Conservation (phyloP, 2,329 filamentous ascomycete species). For the Aspergillus nomiae region DNA sequence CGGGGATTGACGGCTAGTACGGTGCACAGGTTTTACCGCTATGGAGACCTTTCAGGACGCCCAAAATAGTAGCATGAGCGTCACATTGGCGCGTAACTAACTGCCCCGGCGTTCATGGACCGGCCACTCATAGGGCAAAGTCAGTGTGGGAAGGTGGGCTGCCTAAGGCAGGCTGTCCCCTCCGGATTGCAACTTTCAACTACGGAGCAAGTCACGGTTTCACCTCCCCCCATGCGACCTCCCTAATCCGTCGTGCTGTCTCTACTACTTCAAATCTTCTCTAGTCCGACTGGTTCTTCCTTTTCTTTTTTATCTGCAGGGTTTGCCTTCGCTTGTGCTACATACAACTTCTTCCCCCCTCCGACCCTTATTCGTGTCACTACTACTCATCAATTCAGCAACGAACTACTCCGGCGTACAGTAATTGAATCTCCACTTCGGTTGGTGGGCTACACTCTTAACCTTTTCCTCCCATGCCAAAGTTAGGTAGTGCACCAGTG, state of each 20-base stretch:
- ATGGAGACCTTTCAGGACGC: not conserved
- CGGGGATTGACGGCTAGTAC: not conserved
- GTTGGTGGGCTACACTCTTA: not conserved
- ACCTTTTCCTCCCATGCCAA: not conserved
- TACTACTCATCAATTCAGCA: not conserved
- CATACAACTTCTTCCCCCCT: not conserved
- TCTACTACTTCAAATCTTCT: not conserved
- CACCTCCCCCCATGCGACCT: conserved; percentile 4
- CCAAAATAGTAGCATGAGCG: conserved; percentile 2
- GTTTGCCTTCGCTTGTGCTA: not conserved
- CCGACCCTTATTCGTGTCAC: not conserved
- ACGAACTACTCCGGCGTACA: not conserved
- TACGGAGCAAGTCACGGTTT: conserved; percentile 2
- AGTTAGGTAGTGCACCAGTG: not conserved
- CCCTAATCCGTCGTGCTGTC: conserved; percentile 10
- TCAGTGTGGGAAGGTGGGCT: not conserved
- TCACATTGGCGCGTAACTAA: not conserved
- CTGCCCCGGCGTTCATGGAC: not conserved
- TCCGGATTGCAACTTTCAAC: not conserved
- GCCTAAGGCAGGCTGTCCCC: not conserved
- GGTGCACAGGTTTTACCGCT: not conserved
- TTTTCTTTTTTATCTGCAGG: conserved; percentile 1
- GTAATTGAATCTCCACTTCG: conserved; percentile 4
- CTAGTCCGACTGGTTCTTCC: not conserved
- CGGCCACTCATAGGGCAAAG: not conserved